These are phyloP conservation scores for Argentina anserina DNA, from an alignment of 306 rosid genomes.

Conservation along the genomic window DNA sequence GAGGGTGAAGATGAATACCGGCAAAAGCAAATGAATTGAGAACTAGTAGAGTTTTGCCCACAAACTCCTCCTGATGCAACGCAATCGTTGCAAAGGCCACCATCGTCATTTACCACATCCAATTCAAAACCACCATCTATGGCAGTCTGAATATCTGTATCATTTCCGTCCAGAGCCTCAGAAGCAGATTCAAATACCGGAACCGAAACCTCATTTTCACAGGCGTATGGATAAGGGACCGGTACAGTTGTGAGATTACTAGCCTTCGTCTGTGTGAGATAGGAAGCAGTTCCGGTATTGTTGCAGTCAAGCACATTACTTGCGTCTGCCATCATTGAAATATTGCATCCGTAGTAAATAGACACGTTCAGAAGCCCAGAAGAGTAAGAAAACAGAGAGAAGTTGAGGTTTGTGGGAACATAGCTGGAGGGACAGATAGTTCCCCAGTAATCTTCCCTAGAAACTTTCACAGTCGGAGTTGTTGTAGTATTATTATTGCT, in stretches of 20 bases:
- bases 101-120: neutral
- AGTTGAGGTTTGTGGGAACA: neutral
- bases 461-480: neutral
- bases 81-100: neutral
- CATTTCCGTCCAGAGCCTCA: neutral
- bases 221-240: neutral
- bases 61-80: neutral
- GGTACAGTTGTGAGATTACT: neutral
- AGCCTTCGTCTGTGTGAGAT: neutral
- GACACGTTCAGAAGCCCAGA: neutral
- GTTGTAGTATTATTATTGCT: neutral
- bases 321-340: too few species aligned
- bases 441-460: conserved; percentile 11
- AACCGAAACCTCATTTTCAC: neutral
- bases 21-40: neutral
- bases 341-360: conserved; percentile 1
- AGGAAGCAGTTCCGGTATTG: neutral
- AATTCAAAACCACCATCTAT: neutral
- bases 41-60: neutral
- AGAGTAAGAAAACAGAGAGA: neutral
- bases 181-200: neutral
- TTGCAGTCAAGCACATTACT: neutral
- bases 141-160: neutral
- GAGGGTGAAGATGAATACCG: too few species aligned
- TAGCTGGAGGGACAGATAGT: neutral